These are phyloP conservation scores for Larix kaempferi DNA, from an alignment of 75 land plant species.

Conservation along the genomic window DNA sequence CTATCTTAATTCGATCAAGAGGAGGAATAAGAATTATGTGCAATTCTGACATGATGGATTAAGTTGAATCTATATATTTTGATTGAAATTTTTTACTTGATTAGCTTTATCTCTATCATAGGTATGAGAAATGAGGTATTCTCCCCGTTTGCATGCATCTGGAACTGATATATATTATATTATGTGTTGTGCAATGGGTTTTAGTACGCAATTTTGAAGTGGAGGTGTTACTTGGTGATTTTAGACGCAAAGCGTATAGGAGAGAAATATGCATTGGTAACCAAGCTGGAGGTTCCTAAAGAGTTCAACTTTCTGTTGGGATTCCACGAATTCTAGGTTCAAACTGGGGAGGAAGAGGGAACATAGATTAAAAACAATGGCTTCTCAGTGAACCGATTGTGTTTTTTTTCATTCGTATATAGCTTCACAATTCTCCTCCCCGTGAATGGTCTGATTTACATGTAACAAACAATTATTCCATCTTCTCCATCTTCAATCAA, in stretches of 20 bases:
- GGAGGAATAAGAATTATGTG: slow-evolving; percentile 75
- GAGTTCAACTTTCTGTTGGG: slow-evolving; percentile 66
- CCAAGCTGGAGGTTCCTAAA: slow-evolving; percentile 68
- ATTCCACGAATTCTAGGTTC: slow-evolving; percentile 78
- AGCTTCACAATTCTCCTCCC: no score
- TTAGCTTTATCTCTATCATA: no score
- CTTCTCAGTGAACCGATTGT: no score
- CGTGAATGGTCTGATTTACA: no score
- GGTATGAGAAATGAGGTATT: no score
- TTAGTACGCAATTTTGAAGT: slow-evolving; percentile 67
- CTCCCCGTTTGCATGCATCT: neutral
- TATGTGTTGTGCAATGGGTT: neutral
- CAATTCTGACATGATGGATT: slow-evolving; percentile 4
- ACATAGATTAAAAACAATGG: no score
- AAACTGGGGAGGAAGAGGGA: no score
- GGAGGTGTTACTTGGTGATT: slow-evolving; percentile 68
- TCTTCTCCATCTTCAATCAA: no score
- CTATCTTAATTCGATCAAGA: slow-evolving; percentile 26
- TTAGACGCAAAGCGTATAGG: slow-evolving; percentile 65
- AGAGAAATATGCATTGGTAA: slow-evolving; percentile 47
- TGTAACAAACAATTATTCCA: no score
- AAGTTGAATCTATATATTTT: no score
- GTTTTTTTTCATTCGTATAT: no score
- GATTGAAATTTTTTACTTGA: no score
- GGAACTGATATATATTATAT: neutral